Base-by-base conservation (phyloP, 305 asterid species). In the Withania somnifera region DNA sequence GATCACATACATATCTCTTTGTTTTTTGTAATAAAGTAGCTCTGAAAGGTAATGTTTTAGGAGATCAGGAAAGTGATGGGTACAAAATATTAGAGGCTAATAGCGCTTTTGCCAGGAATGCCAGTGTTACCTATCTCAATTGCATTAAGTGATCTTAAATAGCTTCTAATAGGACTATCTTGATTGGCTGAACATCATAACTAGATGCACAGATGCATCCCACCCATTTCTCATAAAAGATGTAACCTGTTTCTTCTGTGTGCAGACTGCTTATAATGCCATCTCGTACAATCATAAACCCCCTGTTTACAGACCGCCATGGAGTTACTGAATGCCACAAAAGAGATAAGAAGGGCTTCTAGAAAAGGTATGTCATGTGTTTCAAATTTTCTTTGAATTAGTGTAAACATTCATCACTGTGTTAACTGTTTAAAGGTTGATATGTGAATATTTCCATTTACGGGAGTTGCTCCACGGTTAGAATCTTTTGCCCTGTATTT, bases 231-330 rank as follows among this genome's bases (percentile, higher is more conserved):
- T 9, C 30, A 75, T 75, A 32, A 5, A 82, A 26, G 9, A 51
- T 45, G 32, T 2, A 19, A 57, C 53, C 47, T 77, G 19, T 57
- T 14, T 82, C 52, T 82, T 81, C 75, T 67, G 73, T 79, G 81
- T 86, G 87, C 89, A 94, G 99, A 30, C 91, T 1, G 83, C 81
- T 19, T 94, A 94, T 82, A 96, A 93, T 53, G 88, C 93, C 42
- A 80, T 94, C 67, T 86, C 91, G 30, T 93, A 94, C 92, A 90
- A 86, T 80, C 90, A 93, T 52, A 96, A 89, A 83, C 99, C 99
- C 3, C 97, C n/a, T n/a, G 98, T 68, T 68, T 96, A 34, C 85
- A 92, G 66, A 96, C 98, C 9, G 98, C 96, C 76, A 67, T 90
- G 86, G 95, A 96, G 89, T 81, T 96, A 85, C 90, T 94, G 80